Evolutionary conservation across 1,284 basidiomycete species (phyloP), one percentile per base, ranked within the genome.

Genomic region (Flammula alnicola): DNA sequence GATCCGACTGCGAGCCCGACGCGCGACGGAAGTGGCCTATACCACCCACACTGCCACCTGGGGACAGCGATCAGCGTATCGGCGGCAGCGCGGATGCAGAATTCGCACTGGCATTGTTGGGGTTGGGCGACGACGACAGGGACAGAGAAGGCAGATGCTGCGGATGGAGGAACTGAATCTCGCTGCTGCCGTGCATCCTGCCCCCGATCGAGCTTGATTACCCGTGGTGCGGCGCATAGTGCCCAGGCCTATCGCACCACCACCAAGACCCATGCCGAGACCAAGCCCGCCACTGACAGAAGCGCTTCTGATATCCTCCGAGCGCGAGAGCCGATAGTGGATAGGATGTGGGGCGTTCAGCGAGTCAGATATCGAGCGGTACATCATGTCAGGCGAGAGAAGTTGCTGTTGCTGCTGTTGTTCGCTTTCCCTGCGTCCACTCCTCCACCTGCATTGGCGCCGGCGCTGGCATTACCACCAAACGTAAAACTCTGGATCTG

Each of bases 11-110:
- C 11, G 79, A 77, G 16, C 81, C 81, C n/a, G 78, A 80, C n/a
- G 81, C 75, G 33, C 83, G 77, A 9, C 83, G 76, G 56, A 77
- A 75, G 62, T 86, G 84, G 3, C 75, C 75, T 4, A 51, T n/a
- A n/a, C n/a, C 37, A 9, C 33, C 40, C 11, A 27, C 35, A 29
- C 30, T 29, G 8, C n/a, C 22, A 35, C 51, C 49, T 8, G 61
- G 59, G 3, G 59, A 55, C 6, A 62, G 42, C 2, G 57, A 59
- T 11, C 57, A 41, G 1, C 52, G 30, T 3, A 51, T 53, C 6
- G 56, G 56, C 2, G 57, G 52, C 11, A 54, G 55, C 16, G 51
- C 47, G n/a, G n/a, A n/a, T n/a, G n/a, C n/a, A n/a, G n/a, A n/a
- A n/a, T n/a, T n/a, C n/a, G n/a, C n/a, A n/a, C 35, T 41, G 25